Evolutionary conservation across 2,329 filamentous ascomycete genomes (phyloP), one percentile per base, ranked within the genome.

Genomic region (Plectosphaerella sp.): DNA sequence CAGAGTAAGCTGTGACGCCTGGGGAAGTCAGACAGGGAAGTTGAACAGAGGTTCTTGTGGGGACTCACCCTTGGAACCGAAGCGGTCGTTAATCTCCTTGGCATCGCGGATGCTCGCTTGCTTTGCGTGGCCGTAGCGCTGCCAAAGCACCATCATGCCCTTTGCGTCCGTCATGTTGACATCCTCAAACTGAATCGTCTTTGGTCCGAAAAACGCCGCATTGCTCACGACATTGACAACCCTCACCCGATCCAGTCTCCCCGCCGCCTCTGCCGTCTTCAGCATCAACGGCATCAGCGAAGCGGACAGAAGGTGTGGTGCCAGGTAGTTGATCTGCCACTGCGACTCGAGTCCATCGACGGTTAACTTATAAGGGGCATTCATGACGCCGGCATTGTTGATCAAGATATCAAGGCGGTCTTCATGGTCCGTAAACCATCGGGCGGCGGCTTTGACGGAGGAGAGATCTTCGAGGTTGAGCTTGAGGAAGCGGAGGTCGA

Each of bases 181-280:
- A 7, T 64, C 59, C 0, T 59, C 57, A 3, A 59, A 57, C 3
- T 60, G 52, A 24, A 64, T 62, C 2, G 35, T 28, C 0, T 60
- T 56, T 0, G 60, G 58, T 0, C 59, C 60, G 39, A 57, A 46
- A 1, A 52, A 53, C 2, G 58, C 56, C 22, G 53, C 49, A 3
- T 64, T 61, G 16, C 61, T 63, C 0, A 59, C 51, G 1, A 63
- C 61, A n/a, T 64, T 64, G 45, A 62, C 47, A 0, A 64, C 46
- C 8, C 61, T 48, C 3, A 59, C 60, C 2, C 59, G 57, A 5
- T 61, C 51, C 50, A 53, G 5, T 4, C 14, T 45, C 3, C 43
- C 43, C 12, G 43, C 14, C 7, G 6, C 14, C 25, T 3, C 12
- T 3, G 43, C 43, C 3, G 43, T 45, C 14, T 14, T 10, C n/a